phyloP scores from a whole-genome alignment of 2,329 filamentous ascomycete genomes.

The Epichloe sibirici region DNA sequence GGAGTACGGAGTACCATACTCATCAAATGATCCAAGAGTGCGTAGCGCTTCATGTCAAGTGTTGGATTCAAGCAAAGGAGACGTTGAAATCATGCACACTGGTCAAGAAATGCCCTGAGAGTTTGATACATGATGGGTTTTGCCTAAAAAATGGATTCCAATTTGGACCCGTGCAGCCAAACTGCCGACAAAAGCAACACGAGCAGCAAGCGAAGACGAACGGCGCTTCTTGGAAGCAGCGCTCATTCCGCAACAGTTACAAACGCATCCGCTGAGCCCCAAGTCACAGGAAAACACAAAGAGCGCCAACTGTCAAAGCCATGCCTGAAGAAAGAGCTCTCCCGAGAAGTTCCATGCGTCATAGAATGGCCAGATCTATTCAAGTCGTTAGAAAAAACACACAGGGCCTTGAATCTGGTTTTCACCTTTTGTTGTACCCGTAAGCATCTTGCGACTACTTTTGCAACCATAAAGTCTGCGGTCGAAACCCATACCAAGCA shows the following conservation, averaged over 20 bases:
- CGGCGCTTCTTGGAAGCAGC: background rate
- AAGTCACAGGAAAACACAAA: background rate
- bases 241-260: background rate
- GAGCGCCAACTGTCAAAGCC: background rate
- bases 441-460: slow-evolving; percentile 84
- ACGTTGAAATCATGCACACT: background rate
- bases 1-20: too few relatives aligned
- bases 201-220: background rate
- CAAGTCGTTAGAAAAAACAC: slow-evolving; percentile 58
- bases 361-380: slow-evolving; percentile 64
- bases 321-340: background rate
- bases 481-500: slow-evolving; percentile 74
- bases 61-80: background rate
- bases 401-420: slow-evolving; percentile 80
- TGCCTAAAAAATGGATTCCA: background rate
- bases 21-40: too few relatives aligned
- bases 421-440: slow-evolving; percentile 92
- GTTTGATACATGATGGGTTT: background rate
- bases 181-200: background rate
- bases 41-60: too few relatives aligned
- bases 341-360: slow-evolving; percentile 3
- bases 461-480: slow-evolving; percentile 73
- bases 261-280: background rate
- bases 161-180: background rate
- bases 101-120: background rate